Evolutionary conservation across 2,329 filamentous ascomycete species (phyloP).

Genomic region (Neonectria faginata): DNA sequence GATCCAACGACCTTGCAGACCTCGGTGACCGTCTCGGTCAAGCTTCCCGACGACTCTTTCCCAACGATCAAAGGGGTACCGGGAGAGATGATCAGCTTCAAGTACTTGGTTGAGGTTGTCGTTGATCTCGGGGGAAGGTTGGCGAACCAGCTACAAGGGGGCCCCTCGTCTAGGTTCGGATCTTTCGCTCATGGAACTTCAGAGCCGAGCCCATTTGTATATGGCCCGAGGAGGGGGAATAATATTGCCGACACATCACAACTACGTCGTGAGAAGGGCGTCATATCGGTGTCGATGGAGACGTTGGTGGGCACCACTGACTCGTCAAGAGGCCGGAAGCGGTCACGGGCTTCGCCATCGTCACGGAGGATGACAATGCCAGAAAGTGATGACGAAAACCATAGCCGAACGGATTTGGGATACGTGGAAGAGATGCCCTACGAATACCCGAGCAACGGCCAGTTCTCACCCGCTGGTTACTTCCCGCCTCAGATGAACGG

Average conservation of each 20-base stretch:
- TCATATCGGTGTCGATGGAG: conserved; percentile 89
- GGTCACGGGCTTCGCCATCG: conserved; percentile 40
- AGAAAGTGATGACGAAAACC: conserved; percentile 50
- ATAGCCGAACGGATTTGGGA: conserved; percentile 39
- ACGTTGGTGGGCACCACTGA: conserved; percentile 89
- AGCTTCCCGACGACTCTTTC: conserved; percentile 90
- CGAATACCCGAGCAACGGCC: conserved; percentile 34
- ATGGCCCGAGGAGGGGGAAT: conserved; percentile 54
- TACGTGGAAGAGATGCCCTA: conserved; percentile 39
- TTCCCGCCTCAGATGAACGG: conserved; percentile 51
- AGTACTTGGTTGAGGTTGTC: conserved; percentile 92
- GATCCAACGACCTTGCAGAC: conserved; percentile 83
- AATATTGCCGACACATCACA: conserved; percentile 89
- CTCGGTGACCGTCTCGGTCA: conserved; percentile 83
- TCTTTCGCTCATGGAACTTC: conserved; percentile 44
- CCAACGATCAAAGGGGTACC: conserved; percentile 92
- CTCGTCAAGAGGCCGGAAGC: conserved; percentile 61
- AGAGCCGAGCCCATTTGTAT: conserved; percentile 46
- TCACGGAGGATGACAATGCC: conserved; percentile 45
- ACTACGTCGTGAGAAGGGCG: conserved; percentile 87
- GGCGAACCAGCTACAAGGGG: conserved; percentile 76
- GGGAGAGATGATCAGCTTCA: conserved; percentile 94
- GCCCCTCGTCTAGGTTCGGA: conserved; percentile 59
- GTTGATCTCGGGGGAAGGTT: conserved; percentile 92
- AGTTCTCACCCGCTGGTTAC: conserved; percentile 42